Conservation (phyloP, 108 stramenopile genomes). For the Aurantiochytrium sp. region DNA sequence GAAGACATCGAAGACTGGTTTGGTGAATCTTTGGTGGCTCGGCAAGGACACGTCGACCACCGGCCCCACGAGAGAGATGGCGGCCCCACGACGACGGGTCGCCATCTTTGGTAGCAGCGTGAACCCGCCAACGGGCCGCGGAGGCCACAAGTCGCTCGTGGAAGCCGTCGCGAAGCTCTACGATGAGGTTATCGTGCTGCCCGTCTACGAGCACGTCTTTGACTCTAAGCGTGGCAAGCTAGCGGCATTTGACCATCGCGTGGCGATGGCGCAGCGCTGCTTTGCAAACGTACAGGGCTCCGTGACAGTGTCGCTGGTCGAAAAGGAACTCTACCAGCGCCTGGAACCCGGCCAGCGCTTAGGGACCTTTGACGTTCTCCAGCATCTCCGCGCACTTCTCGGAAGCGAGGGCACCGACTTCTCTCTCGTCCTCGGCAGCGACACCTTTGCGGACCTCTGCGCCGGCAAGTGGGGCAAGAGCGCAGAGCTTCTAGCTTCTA, state of each 20-base stretch:
- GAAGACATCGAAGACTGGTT: too few relatives aligned
- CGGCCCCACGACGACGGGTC: background rate
- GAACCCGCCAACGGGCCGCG: background rate
- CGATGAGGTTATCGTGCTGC: background rate
- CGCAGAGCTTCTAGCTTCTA: background rate
- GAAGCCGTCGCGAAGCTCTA: background rate
- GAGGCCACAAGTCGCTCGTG: background rate
- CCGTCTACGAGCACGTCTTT: slow-evolving; percentile 5
- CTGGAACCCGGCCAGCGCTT: background rate
- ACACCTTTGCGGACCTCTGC: background rate
- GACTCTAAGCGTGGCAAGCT: background rate
- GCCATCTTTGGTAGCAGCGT: background rate
- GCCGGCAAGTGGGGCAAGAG: background rate
- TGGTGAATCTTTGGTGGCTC: too few relatives aligned
- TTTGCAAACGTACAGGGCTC: background rate
- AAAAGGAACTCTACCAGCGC: background rate
- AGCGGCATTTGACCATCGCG: slow-evolving; percentile 1
- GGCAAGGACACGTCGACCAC: too few relatives aligned
- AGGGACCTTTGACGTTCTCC: background rate
- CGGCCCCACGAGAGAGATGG: too few relatives aligned
- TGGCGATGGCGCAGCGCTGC: background rate
- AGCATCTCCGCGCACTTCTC: background rate
- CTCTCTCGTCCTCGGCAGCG: background rate
- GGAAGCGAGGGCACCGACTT: background rate
- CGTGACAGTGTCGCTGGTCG: background rate